Evolutionary conservation across 2,329 filamentous ascomycete species (phyloP), one percentile per base, ranked within the genome.

Genomic region (Penicillium sp.): DNA sequence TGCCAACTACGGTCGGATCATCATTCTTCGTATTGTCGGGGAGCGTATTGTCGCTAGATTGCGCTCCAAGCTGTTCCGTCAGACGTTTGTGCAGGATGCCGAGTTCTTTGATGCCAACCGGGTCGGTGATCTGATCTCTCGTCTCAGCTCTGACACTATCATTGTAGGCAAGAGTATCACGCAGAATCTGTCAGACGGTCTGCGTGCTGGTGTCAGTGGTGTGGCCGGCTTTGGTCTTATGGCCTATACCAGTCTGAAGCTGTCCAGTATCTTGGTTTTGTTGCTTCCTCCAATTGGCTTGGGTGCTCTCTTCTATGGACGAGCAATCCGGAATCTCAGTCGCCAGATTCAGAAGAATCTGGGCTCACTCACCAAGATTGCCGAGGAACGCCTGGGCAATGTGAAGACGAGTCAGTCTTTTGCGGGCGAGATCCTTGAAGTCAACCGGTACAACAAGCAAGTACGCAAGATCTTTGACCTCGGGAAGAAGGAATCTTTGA

Each of bases 71-170:
- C 82, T 98, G 3, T 98, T 95, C 74, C 83, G 89, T 57, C 83
- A 87, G 56, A 98, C 93, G 0, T 95, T 95, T 61, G 81, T 93
- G n/a, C 93, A 98, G 69, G 93, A 98, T 69, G 93, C 93, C 50
- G 93, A 97, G 65, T 98, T 98, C 75, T 98, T 98, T 66, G 93
- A 98, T 67, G 93, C 93, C 33, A 98, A 98, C 73, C 82, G 93
- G 24, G 91, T 96, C 24, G 93, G 93, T 68, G 93, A 98, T 67
- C 76, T 98, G 60, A 96, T 98, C 64, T 97, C 92, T 32, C 86
- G 95, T 32, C 82, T 98, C 40, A 91, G 92, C 63, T 95, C 91
- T 2, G 95, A 98, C 69, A 96, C 93, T 0, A 89, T 97, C 65
- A 95, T 98, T 64, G 93, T 98, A 47, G 93, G 92, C 66, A 98